Evolutionary conservation across 2,329 filamentous ascomycete species (phyloP), one percentile per base, ranked within the genome.

Genomic region (Colletotrichum sansevieriae): DNA sequence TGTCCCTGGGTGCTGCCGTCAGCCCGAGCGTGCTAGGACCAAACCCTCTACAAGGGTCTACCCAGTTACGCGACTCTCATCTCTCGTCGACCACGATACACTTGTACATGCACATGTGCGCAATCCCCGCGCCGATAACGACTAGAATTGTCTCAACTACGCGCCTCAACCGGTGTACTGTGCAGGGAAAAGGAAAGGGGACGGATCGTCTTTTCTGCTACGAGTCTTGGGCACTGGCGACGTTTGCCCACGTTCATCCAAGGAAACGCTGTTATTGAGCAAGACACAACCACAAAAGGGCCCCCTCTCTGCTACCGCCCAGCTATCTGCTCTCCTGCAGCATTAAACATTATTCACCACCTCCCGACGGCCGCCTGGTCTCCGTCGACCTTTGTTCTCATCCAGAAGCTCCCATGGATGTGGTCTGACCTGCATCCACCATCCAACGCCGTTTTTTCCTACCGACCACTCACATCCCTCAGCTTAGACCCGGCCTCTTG

Each of bases 371-470:
- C 41, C 49, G 41, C 18, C 59, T 52, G 37, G 59, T 29, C 25
- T 18, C 25, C n/a, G 12, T 54, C 46, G 15, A 46, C 39, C 54
- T 60, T 60, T 60, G 54, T 60, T 33, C 47, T 52, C 56, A 11
- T 12, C 10, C 22, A 13, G 11, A 33, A 55, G 20, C 61, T 55
- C 33, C 47, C 55, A 60, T 68, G 65, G 55, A 41, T 47, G 55
- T 68, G 62, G 41, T 51, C 65, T 65, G 55, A 65, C 62, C 41
- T 60, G 61, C 54, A 65, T 25, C 59, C 51, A 39, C 58, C 54
- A 55, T 46, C 22, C 20, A 33, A 68, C 47, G 61, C 61, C 62
- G 62, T 59, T 65, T 51, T 20, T 41, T n/a, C 22, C 22, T 25
- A 35, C 25, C 33, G 15, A 22, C 47, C 61, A 59, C 51, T 54